phyloP scores from a whole-genome alignment of 495 filamentous ascomycete species.

The Penicillium cataractarum region DNA sequence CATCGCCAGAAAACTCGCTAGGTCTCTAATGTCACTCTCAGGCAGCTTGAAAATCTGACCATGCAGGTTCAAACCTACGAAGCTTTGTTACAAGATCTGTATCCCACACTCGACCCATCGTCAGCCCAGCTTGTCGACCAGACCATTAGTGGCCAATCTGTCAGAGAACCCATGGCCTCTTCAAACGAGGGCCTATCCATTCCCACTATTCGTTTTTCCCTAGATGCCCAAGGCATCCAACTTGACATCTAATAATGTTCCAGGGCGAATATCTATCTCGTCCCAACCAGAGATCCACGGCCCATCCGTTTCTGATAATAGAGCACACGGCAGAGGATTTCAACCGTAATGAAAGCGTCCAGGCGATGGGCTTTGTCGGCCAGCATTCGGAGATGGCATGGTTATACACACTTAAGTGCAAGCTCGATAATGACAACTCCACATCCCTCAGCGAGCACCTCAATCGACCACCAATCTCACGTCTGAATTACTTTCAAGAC shows the following conservation, averaged over 20 bases:
- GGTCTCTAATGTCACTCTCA: background rate
- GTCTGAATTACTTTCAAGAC: constrained; percentile 56
- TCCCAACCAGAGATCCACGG: background rate
- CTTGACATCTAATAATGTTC: too few species aligned
- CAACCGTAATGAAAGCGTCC: constrained; percentile 49
- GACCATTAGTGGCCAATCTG: constrained; percentile 18
- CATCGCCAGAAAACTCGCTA: too few species aligned
- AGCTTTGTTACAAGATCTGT: background rate
- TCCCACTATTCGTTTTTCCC: too few species aligned
- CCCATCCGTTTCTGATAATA: constrained; percentile 8
- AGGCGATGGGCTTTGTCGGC: constrained; percentile 59
- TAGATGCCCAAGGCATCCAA: too few species aligned
- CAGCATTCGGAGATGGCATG: constrained; percentile 62
- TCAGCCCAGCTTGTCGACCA: background rate
- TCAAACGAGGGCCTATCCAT: background rate
- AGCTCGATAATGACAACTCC: background rate
- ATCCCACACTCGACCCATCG: background rate
- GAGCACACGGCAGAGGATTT: constrained; percentile 60
- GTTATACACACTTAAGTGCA: constrained; percentile 47
- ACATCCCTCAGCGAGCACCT: constrained; percentile 6
- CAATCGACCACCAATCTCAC: constrained; percentile 31
- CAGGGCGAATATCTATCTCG: too few species aligned
- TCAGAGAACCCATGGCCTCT: constrained; percentile 15
- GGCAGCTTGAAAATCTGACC: background rate
- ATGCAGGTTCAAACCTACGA: background rate